Percentiles rank a stretch among this genome's conserved stretches.
phyloP scores from a whole-genome alignment of 2,329 filamentous ascomycete genomes.

The Grosmannia serpens region DNA sequence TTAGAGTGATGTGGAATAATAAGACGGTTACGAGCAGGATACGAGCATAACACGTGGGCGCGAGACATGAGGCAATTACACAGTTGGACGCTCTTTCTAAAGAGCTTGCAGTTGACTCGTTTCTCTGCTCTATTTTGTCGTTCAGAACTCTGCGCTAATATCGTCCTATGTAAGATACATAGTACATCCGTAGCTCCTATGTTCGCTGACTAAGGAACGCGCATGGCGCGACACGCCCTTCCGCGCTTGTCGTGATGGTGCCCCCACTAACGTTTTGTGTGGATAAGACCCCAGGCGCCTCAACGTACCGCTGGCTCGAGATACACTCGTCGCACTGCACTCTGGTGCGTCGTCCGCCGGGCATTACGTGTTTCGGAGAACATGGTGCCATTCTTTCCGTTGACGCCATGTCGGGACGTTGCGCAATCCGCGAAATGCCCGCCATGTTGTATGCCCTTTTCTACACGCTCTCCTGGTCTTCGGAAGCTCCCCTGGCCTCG shows the following conservation, averaged over 20 bases:
- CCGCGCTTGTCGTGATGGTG: not conserved
- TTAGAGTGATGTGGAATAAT: not conserved
- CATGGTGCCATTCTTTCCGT: not conserved
- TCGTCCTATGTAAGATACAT: no score
- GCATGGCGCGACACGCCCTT: constrained; percentile 1
- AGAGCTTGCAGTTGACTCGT: no score
- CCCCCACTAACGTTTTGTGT: not conserved
- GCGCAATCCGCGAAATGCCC: not conserved
- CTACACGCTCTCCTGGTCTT: constrained; percentile 10
- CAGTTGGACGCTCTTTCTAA: no score
- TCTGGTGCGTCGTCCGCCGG: not conserved
- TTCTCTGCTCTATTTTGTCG: no score
- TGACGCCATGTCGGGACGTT: not conserved
- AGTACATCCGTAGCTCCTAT: no score
- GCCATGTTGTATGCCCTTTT: no score
- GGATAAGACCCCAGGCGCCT: no score
- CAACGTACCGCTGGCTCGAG: not conserved
- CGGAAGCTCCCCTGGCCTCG: constrained; percentile 34
- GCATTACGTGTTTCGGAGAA: not conserved
- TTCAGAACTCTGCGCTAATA: no score
- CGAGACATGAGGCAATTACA: not conserved
- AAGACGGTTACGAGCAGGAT: not conserved
- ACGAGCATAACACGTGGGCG: not conserved
- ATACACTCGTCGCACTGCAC: not conserved
- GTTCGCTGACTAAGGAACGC: constrained; percentile 3